phyloP scores from a whole-genome alignment of 1,284 basidiomycete species.

The Agroathelia rolfsii region DNA sequence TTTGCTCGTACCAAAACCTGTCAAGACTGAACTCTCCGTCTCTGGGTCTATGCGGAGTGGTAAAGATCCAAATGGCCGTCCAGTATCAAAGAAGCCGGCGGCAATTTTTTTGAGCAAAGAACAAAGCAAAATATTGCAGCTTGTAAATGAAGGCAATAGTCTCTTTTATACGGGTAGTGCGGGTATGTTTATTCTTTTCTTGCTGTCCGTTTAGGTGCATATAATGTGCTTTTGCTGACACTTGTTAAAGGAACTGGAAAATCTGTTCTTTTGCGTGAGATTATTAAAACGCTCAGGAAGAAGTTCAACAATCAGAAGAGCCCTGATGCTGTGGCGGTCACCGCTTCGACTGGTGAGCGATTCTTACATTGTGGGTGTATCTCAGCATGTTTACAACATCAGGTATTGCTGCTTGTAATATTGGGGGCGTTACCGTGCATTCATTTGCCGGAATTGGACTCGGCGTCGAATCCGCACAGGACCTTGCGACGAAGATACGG shows the following conservation, averaged over 20 bases:
- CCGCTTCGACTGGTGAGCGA: constrained; percentile 51
- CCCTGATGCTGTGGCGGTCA: constrained; percentile 79
- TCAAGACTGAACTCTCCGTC: no score
- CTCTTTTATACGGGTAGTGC: constrained; percentile 98
- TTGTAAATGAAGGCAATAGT: constrained; percentile 65
- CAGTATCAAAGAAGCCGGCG: constrained; percentile 25
- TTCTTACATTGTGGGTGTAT: constrained; percentile 1
- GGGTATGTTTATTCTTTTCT: constrained; percentile 40
- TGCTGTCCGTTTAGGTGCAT: constrained; percentile 1
- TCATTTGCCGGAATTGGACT: constrained; percentile 89
- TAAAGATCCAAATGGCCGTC: constrained; percentile 3
- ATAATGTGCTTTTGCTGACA: constrained; percentile 10
- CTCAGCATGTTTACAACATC: constrained; percentile 41
- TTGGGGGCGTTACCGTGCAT: constrained; percentile 89
- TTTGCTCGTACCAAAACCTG: constrained; percentile 8
- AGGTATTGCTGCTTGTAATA: constrained; percentile 91
- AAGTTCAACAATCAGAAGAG: constrained; percentile 64
- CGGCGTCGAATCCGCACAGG: constrained; percentile 58
- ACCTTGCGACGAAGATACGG: constrained; percentile 58
- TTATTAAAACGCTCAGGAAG: constrained; percentile 62
- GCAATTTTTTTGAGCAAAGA: constrained; percentile 66
- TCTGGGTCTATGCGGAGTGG: constrained; percentile 4
- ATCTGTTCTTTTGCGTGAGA: constrained; percentile 67
- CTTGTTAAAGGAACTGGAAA: constrained; percentile 55
- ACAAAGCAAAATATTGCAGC: constrained; percentile 72